Conservation (phyloP, 305 asterid genomes). For the Solanum hybrid region DNA sequence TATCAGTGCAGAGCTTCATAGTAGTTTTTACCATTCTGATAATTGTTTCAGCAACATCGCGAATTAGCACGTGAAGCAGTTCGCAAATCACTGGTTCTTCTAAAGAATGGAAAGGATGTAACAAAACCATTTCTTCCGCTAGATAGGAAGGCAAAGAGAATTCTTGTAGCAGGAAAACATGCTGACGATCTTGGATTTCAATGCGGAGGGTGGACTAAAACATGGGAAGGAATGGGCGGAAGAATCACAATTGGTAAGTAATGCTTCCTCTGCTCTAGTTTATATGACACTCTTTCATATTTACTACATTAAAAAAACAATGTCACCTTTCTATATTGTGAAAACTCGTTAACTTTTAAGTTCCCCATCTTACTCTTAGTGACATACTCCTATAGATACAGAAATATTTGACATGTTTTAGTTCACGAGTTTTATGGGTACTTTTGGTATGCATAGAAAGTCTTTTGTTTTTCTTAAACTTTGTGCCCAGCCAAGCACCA, state of each 20-base stretch:
- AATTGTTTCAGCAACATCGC: slow-evolving; percentile 53
- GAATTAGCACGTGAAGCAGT: slow-evolving; percentile 90
- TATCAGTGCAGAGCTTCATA: neutral
- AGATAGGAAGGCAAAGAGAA: slow-evolving; percentile 50
- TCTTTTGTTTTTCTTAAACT: neutral
- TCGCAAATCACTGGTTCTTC: slow-evolving; percentile 79
- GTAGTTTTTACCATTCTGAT: neutral
- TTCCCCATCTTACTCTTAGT: neutral
- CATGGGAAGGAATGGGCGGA: slow-evolving; percentile 85
- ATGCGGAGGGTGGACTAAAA: slow-evolving; percentile 93
- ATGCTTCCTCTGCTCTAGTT: neutral
- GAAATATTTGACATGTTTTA: neutral
- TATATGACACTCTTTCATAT: neutral
- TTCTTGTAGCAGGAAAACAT: slow-evolving; percentile 80
- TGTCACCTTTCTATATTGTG: neutral
- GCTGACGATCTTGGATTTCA: slow-evolving; percentile 88
- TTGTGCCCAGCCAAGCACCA: neutral
- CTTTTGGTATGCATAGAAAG: neutral
- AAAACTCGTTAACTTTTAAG: neutral
- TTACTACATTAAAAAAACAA: neutral
- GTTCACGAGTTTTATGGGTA: neutral
- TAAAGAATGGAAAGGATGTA: slow-evolving; percentile 79
- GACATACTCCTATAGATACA: neutral
- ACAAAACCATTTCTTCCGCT: slow-evolving; percentile 66
- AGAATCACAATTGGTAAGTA: slow-evolving; percentile 70